A percentile compares a stretch with the other conserved stretches of the same genome.
phyloP scores from a whole-genome alignment of 768 basidiomycete genomes.

The Gautieria morchelliformis region DNA sequence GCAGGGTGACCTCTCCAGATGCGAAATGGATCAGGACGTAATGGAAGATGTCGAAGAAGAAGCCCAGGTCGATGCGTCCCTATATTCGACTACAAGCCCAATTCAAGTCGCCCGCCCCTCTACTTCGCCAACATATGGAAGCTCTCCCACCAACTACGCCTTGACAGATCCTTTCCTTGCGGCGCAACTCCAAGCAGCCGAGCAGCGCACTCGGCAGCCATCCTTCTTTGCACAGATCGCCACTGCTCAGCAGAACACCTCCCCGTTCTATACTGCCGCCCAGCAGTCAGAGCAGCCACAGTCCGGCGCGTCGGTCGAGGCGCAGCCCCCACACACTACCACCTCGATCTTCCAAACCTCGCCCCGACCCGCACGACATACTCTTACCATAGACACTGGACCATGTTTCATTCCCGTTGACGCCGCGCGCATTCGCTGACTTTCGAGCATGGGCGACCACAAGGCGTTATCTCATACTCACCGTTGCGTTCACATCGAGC shows the following conservation, averaged over 20 bases:
- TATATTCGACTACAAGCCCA: background rate
- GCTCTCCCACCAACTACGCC: conserved; percentile 3
- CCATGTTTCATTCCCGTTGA: background rate
- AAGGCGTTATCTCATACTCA: too few relatives aligned
- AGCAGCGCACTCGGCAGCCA: conserved; percentile 6
- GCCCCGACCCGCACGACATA: background rate
- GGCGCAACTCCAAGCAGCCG: conserved; percentile 2
- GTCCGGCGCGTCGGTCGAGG: background rate
- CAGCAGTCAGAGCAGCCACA: background rate
- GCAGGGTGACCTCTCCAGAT: background rate
- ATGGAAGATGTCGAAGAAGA: conserved; percentile 9
- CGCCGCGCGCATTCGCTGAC: background rate
- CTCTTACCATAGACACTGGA: background rate
- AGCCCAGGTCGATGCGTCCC: conserved; percentile 4
- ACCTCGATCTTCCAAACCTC: background rate
- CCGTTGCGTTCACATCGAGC: too few relatives aligned
- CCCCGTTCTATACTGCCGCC: background rate
- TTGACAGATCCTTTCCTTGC: conserved; percentile 6
- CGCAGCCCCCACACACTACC: background rate
- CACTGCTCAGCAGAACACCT: conserved; percentile 4
- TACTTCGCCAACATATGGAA: background rate
- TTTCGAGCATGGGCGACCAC: background rate
- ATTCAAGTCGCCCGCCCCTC: background rate
- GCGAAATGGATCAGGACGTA: conserved; percentile 1
- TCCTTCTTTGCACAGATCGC: conserved; percentile 6